Percentiles rank a stretch among this genome's conserved stretches.
phyloP scores from a whole-genome alignment of 352 stramenopile genomes.

The Bremia lactucae region DNA sequence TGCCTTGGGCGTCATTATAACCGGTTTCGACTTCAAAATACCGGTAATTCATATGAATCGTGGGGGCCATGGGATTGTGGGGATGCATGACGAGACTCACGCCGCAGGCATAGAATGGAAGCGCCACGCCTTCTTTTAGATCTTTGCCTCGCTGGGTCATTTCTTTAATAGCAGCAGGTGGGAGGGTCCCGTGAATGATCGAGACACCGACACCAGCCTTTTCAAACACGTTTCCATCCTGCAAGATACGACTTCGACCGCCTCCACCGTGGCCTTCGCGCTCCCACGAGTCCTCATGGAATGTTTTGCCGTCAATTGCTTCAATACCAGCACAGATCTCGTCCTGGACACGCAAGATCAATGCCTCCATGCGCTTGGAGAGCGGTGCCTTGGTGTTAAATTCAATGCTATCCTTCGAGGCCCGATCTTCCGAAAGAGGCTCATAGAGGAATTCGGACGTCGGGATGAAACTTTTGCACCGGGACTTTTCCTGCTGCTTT shows the following conservation, averaged over 20 bases:
- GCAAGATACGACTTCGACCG: constrained; percentile 91
- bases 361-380: constrained; percentile 67
- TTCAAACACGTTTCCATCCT: constrained; percentile 92
- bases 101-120: constrained; percentile 94
- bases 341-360: constrained; percentile 76
- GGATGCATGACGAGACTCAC: constrained; percentile 97
- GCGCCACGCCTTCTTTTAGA: constrained; percentile 51
- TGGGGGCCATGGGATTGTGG: constrained; percentile 89
- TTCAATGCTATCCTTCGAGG: constrained; percentile 54
- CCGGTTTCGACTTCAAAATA: constrained; percentile 95
- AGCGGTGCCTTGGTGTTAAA: constrained; percentile 60
- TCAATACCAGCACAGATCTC: constrained; percentile 84
- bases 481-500: constrained; percentile 11
- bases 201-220: constrained; percentile 96
- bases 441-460: constrained; percentile 51
- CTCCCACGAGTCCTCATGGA: constrained; percentile 92
- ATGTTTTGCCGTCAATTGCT: constrained; percentile 89
- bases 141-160: constrained; percentile 75
- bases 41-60: constrained; percentile 96
- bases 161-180: constrained; percentile 72
- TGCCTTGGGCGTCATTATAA: constrained; percentile 65
- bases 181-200: constrained; percentile 94
- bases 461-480: constrained; percentile 33
- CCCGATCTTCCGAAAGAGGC: constrained; percentile 53
- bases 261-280: constrained; percentile 89